Percentiles rank a stretch among this genome's conserved stretches.
These are phyloP conservation scores for Mortierella sp. DNA, from an alignment of 371 early-diverging fungal species.

Conservation along the genomic window DNA sequence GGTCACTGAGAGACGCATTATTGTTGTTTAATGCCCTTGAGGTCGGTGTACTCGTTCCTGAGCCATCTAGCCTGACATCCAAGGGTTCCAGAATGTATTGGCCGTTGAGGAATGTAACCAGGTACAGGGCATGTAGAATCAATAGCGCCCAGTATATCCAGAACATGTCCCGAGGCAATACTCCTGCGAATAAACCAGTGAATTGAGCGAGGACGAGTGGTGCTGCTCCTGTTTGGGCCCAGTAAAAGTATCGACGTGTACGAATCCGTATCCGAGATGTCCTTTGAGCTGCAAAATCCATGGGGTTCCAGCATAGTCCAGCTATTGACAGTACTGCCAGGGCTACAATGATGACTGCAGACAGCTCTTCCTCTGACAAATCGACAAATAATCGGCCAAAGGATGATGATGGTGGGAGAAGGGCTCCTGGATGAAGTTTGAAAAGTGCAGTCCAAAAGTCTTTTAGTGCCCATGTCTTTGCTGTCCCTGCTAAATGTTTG, in stretches of 20 bases:
- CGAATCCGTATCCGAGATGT: conserved; percentile 24
- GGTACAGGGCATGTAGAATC: conserved; percentile 7
- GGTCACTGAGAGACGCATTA: not conserved
- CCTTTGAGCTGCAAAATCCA: conserved; percentile 16
- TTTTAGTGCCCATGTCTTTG: conserved; percentile 1
- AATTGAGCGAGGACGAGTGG: conserved; percentile 15
- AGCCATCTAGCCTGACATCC: conserved; percentile 14
- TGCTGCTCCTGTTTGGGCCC: conserved; percentile 1
- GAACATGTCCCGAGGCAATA: not conserved
- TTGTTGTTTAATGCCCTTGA: not conserved
- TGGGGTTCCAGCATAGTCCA: conserved; percentile 36
- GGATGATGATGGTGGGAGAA: conserved; percentile 18
- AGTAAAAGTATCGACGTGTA: conserved; percentile 16
- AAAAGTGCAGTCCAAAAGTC: not conserved
- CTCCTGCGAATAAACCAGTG: not conserved
- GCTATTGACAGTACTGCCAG: conserved; percentile 9
- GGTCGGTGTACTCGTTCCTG: not conserved
- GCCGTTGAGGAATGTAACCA: conserved; percentile 13
- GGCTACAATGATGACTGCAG: not conserved
- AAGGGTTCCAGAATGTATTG: conserved; percentile 17
- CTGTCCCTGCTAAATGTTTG: not conserved
- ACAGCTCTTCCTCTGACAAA: conserved; percentile 7
- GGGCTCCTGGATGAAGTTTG: not conserved
- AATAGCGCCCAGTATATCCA: not conserved
- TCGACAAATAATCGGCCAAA: conserved; percentile 3